phyloP scores from a whole-genome alignment of 169 alveolate species.

The Babesia bovis region DNA sequence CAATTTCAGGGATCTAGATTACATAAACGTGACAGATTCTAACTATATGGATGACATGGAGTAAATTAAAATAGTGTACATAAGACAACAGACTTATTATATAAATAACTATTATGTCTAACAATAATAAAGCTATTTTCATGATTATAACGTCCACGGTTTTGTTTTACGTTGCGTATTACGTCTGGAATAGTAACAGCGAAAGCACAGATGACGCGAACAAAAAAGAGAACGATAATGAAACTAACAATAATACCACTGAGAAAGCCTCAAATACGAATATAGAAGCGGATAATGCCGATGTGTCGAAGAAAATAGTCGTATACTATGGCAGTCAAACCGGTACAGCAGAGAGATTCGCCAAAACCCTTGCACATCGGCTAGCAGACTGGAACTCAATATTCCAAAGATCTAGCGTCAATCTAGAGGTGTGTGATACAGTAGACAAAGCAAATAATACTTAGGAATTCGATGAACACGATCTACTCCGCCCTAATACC shows the following conservation, averaged over 20 bases:
- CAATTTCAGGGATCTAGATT: slow-evolving; percentile 57
- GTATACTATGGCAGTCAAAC: slow-evolving; percentile 68
- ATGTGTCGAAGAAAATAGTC: background rate
- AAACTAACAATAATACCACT: background rate
- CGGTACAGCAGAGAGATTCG: slow-evolving; percentile 66
- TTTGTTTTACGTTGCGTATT: background rate
- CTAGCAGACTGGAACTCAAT: slow-evolving; percentile 13
- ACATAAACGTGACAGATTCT: slow-evolving; percentile 37
- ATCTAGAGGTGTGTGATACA: slow-evolving; percentile 29
- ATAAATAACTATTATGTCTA: slow-evolving; percentile 19
- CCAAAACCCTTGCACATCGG: slow-evolving; percentile 24
- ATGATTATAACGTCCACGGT: background rate
- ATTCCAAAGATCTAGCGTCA: slow-evolving; percentile 12
- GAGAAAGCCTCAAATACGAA: background rate
- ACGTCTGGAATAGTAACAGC: background rate
- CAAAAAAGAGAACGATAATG: background rate
- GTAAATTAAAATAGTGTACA: background rate
- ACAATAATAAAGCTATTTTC: background rate
- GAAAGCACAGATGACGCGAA: background rate
- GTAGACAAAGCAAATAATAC: background rate
- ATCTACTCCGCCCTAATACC: slow-evolving; percentile 12
- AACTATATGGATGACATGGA: slow-evolving; percentile 23
- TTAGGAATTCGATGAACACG: slow-evolving; percentile 44
- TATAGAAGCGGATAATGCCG: background rate
- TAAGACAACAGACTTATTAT: background rate